Base-by-base conservation (phyloP, 2,329 filamentous ascomycete genomes). In the Pseudopithomyces maydicus region DNA sequence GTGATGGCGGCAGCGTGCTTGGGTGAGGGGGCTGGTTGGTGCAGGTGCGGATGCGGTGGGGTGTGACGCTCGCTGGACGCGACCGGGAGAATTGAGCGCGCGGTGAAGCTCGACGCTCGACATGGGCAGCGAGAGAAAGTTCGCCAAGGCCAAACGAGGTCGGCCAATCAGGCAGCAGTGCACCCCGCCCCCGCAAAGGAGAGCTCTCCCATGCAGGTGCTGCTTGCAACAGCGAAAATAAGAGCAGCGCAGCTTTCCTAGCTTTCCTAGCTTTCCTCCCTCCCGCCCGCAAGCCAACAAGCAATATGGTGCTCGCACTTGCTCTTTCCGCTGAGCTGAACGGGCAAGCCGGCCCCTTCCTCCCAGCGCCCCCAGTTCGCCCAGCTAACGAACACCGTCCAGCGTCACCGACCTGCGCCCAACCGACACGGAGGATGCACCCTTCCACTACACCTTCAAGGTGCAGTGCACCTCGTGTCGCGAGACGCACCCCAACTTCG, bases 401-500 rank as follows among this genome's bases (percentile, higher is more conserved):
- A 98, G 95, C 44, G 92, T 99, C 58, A 97, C 92, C 58, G 90
- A 95, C 70, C 87, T 99, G 65, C 88, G 88, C 55, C 95, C 95
- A 7, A 82, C 88, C 65, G 95, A 99, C 76, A 92, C 88, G 6
- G 81, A 88, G 67, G 90, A 91, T 17, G 85, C 84, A 57, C 91
- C 92, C 3, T 99, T 97, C 81, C 96, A 90, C 84, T 99, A 97
- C 80, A 97, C 91, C 49, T 98, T 99, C 85, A 95, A 90, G 74
- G 94, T 99, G 35, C 91, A 97, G 81, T 99, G 95, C 79, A 97
- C 92, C n/a, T 97, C 93, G 53, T 99, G 95, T 78, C 88, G 92
- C 58, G 95, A 99, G 77, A 88, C 84, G 1, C 93, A 99, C 74
- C 85, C 90, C 11, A 99, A 97, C 68, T 88, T 86, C 79, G 87